These are phyloP conservation scores for Trichophaea hybrida DNA, from an alignment of 2,329 filamentous ascomycete genomes.

Conservation along the genomic window DNA sequence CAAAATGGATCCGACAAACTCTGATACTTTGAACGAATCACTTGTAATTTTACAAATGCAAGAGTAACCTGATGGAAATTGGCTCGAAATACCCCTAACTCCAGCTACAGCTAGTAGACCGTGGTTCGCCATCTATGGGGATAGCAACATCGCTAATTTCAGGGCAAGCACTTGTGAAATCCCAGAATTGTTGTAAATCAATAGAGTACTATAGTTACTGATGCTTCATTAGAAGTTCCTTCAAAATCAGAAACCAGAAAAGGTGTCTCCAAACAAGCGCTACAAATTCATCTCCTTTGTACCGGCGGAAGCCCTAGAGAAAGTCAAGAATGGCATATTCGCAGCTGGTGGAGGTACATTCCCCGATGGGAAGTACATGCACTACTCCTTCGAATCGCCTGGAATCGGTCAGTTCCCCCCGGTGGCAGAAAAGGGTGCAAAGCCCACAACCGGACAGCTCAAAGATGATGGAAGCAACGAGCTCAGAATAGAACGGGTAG, in stretches of 20 bases:
- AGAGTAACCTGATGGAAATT: not conserved
- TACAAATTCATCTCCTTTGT: conserved; percentile 41
- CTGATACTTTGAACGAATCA: too few relatives aligned
- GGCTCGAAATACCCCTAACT: not conserved
- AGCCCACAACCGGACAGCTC: conserved; percentile 46
- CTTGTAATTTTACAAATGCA: not conserved
- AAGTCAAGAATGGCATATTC: conserved; percentile 43
- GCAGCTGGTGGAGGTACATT: conserved; percentile 41
- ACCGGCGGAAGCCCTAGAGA: conserved; percentile 34
- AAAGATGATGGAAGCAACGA: conserved; percentile 31
- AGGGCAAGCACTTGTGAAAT: not conserved
- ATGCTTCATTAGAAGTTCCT: not conserved
- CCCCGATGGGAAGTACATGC: conserved; percentile 39
- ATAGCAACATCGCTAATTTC: not conserved
- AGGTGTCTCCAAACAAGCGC: conserved; percentile 1
- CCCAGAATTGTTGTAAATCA: too few relatives aligned
- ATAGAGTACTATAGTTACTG: too few relatives aligned
- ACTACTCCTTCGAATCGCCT: conserved; percentile 39
- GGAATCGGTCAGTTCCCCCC: conserved; percentile 55
- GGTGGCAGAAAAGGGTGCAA: conserved; percentile 38
- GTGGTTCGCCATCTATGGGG: not conserved
- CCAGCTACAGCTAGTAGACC: not conserved
- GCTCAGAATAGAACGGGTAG: conserved; percentile 39
- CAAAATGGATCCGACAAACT: too few relatives aligned
- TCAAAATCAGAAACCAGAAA: not conserved